These are phyloP conservation scores for Saussurea involucrata DNA, from an alignment of 129 eudicot genomes.

Conservation along the genomic window DNA sequence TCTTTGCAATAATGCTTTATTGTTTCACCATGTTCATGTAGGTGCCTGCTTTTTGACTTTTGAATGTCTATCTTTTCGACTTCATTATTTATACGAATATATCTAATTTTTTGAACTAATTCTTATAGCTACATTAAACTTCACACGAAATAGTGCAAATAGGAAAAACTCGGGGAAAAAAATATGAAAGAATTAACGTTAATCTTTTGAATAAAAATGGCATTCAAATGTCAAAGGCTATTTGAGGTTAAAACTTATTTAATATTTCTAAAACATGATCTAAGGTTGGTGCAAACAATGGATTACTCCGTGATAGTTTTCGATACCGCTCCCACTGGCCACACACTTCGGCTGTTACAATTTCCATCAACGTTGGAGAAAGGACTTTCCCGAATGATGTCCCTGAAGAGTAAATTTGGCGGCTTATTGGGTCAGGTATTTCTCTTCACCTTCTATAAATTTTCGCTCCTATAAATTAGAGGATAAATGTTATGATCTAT, in stretches of 20 bases:
- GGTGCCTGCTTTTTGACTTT: not conserved
- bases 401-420: slow-evolving; percentile 85
- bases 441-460: not conserved
- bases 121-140: not conserved
- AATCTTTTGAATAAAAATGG: too few species aligned
- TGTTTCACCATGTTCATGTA: too few species aligned
- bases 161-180: not conserved
- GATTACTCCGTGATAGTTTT: slow-evolving; percentile 96
- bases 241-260: not conserved
- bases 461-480: not conserved
- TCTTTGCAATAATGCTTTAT: too few species aligned
- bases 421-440: slow-evolving; percentile 92
- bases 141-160: not conserved
- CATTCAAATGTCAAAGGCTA: not conserved
- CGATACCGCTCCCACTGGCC: slow-evolving; percentile 99
- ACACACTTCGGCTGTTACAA: slow-evolving; percentile 89
- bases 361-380: slow-evolving; percentile 97
- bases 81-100: not conserved
- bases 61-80: not conserved
- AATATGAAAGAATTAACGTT: not conserved
- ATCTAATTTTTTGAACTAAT: not conserved
- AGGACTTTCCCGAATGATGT: slow-evolving; percentile 85
- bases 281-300: slow-evolving; percentile 96
- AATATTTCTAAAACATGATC: slow-evolving; percentile 9
- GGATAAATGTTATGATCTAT: not conserved